Evolutionary conservation across 164 flowering plant species (phyloP).

Genomic region (Kalanchoe fedtschenkoi): DNA sequence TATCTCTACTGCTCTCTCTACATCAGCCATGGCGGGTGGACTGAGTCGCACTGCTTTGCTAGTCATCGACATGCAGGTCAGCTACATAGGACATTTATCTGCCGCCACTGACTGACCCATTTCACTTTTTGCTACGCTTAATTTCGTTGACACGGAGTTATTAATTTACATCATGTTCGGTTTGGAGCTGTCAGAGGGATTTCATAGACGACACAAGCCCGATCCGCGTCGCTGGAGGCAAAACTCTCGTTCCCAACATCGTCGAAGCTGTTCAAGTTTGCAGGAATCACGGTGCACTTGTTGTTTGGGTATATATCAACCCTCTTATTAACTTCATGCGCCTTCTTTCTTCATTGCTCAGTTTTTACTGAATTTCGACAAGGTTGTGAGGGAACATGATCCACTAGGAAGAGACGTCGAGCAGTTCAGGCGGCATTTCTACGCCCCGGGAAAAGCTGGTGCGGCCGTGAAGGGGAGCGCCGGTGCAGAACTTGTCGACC

Average conservation of each 20-base stretch:
- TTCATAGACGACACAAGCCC: slow-evolving; percentile 40
- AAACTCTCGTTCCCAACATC: slow-evolving; percentile 63
- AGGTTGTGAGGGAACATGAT: slow-evolving; percentile 98
- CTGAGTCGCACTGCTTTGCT: slow-evolving; percentile 64
- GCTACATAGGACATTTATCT: no score
- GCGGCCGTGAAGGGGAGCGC: slow-evolving; percentile 55
- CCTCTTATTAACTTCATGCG: no score
- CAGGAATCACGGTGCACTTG: slow-evolving; percentile 48
- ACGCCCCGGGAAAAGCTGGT: slow-evolving; percentile 38
- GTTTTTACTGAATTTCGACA: no score
- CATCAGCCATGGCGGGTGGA: slow-evolving; percentile 18
- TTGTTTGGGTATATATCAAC: slow-evolving; percentile 64
- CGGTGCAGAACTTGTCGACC: slow-evolving; percentile 83
- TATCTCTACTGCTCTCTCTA: no score
- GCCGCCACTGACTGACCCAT: not conserved
- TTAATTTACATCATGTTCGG: not conserved
- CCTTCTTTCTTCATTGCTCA: no score
- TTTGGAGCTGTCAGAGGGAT: slow-evolving; percentile 45
- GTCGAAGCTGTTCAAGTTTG: slow-evolving; percentile 57
- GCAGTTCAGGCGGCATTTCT: slow-evolving; percentile 59
- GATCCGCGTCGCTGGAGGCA: slow-evolving; percentile 47
- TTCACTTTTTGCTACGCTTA: not conserved
- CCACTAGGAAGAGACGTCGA: slow-evolving; percentile 86
- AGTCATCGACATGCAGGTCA: slow-evolving; percentile 89
- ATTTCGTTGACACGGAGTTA: not conserved